These are phyloP conservation scores for Debaryomyces coudertii DNA, from an alignment of 1,139 yeast genomes.

Conservation along the genomic window DNA sequence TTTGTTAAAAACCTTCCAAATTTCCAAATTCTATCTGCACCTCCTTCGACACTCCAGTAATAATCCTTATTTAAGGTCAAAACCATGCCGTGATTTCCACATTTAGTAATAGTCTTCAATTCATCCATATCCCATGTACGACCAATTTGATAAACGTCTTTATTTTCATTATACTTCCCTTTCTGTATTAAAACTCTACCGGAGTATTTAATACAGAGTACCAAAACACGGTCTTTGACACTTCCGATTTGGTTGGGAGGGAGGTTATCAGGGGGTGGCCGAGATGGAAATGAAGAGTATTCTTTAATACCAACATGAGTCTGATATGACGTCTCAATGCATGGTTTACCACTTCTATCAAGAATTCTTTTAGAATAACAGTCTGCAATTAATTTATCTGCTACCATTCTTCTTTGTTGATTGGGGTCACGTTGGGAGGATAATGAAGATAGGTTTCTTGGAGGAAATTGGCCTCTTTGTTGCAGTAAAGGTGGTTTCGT, in stretches of 20 bases:
- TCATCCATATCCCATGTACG: constrained; percentile 91
- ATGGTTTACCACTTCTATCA: constrained; percentile 31
- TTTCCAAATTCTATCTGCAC: constrained; percentile 58
- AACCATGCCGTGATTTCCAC: constrained; percentile 58
- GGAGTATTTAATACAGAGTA: constrained; percentile 43
- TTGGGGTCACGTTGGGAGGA: constrained; percentile 4
- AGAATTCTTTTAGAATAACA: constrained; percentile 41
- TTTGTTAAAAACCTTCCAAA: constrained; percentile 67
- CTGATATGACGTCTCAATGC: constrained; percentile 39
- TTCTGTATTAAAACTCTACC: constrained; percentile 81
- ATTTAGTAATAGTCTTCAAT: constrained; percentile 56
- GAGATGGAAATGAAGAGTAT: constrained; percentile 41
- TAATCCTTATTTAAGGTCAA: constrained; percentile 75
- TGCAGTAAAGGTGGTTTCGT: constrained; percentile 4
- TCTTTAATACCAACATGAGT: constrained; percentile 45
- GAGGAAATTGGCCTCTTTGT: constrained; percentile 1
- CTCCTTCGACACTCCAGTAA: constrained; percentile 80
- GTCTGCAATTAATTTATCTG: constrained; percentile 44
- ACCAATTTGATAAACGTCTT: constrained; percentile 79
- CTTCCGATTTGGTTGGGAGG: constrained; percentile 37
- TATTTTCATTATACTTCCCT: constrained; percentile 78
- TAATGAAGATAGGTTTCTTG: constrained; percentile 2
- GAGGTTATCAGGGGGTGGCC: constrained; percentile 42
- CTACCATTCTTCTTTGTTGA: constrained; percentile 20
- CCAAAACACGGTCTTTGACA: constrained; percentile 44